Conservation (phyloP, 2,329 filamentous ascomycete genomes). For the Sclerotinia borealis region DNA sequence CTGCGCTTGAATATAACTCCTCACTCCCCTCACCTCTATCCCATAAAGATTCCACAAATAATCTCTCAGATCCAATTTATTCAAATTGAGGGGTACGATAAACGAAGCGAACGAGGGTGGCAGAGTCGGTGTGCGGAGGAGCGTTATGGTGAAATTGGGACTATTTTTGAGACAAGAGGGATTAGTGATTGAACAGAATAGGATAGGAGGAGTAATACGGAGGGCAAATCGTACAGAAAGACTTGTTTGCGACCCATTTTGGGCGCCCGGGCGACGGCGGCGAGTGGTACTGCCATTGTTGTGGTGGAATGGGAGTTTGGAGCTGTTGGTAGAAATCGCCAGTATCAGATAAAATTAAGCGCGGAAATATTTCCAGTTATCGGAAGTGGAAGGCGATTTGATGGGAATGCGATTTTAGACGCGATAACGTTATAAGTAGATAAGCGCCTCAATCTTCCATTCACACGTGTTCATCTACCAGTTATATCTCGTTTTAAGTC, state of each 20-base stretch:
- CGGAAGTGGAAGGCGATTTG: not conserved
- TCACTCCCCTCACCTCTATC: slow-evolving; percentile 65
- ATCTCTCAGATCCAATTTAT: slow-evolving; percentile 93
- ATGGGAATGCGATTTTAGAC: not conserved
- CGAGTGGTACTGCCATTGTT: slow-evolving; percentile 19
- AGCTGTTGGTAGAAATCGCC: slow-evolving; percentile 6
- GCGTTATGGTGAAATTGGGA: slow-evolving; percentile 72
- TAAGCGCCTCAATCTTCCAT: not conserved
- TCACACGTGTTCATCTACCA: not conserved
- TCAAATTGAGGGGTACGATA: slow-evolving; percentile 83
- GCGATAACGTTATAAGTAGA: not conserved
- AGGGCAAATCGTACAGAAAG: slow-evolving; percentile 43
- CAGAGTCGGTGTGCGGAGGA: slow-evolving; percentile 66
- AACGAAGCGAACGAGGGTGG: slow-evolving; percentile 82
- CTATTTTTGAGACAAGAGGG: slow-evolving; percentile 42
- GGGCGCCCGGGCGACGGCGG: slow-evolving; percentile 18
- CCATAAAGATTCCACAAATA: slow-evolving; percentile 86
- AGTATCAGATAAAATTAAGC: not conserved
- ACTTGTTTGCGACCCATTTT: slow-evolving; percentile 48
- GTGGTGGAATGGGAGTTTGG: not conserved
- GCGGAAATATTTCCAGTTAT: not conserved
- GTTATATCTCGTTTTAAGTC: not conserved
- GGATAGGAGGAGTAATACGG: not conserved
- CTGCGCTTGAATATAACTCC: slow-evolving; percentile 72
- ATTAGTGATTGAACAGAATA: slow-evolving; percentile 3